phyloP scores from a whole-genome alignment of 192 early-diverging fungal species.

The Physocladia obscura region DNA sequence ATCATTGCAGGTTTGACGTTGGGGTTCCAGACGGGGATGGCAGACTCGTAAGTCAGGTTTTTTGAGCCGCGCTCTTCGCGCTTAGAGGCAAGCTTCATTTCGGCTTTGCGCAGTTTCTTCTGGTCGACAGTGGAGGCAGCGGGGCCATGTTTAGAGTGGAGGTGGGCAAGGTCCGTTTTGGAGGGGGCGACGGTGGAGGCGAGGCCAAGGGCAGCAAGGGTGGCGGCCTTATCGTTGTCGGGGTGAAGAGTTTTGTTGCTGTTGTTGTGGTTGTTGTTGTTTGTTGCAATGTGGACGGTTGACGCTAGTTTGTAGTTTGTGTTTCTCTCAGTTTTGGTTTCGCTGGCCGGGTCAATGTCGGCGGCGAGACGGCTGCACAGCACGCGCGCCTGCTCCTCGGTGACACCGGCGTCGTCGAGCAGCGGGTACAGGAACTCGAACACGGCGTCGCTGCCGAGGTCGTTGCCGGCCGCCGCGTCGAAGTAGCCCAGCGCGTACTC shows the following conservation, averaged over 20 bases:
- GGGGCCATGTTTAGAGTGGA: constrained; percentile 22
- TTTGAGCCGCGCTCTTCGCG: constrained; percentile 77
- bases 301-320: neutral
- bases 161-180: constrained; percentile 15
- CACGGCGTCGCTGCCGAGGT: constrained; percentile 39
- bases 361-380: neutral
- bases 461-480: constrained; percentile 40
- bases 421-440: constrained; percentile 52
- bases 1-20: constrained; percentile 60
- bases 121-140: constrained; percentile 44
- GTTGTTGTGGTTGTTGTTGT: neutral
- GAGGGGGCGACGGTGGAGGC: neutral
- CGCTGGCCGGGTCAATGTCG: neutral
- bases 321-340: neutral
- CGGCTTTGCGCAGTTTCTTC: constrained; percentile 85
- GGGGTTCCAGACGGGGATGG: constrained; percentile 66
- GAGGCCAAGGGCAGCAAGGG: constrained; percentile 26
- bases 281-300: neutral
- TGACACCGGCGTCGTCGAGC: constrained; percentile 27
- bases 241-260: neutral
- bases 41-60: constrained; percentile 53
- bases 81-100: constrained; percentile 89
- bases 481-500: constrained; percentile 49
- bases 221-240: too few species aligned
- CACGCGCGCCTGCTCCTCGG: neutral